A percentile compares a stretch with the other conserved stretches of the same genome.
Conservation (phyloP, 2,329 filamentous ascomycete species). For the Colletotrichum sp. region DNA sequence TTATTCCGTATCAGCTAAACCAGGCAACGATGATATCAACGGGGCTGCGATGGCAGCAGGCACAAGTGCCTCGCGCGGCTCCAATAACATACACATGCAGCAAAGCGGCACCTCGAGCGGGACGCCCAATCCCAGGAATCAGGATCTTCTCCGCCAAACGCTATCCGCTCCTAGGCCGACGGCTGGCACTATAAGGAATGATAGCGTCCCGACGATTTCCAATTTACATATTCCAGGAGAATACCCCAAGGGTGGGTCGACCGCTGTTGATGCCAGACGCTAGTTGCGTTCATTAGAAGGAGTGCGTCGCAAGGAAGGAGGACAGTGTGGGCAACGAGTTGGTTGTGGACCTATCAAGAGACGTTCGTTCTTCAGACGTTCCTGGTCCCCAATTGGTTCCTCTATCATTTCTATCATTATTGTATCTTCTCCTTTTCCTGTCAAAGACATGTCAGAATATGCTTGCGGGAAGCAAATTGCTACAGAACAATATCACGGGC, state of each 20-base stretch:
- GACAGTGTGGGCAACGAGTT: background rate
- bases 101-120: background rate
- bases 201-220: constrained; percentile 61
- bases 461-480: background rate
- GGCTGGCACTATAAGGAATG: constrained; percentile 32
- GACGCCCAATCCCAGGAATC: background rate
- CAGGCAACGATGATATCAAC: background rate
- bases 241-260: constrained; percentile 51
- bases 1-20: background rate
- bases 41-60: background rate
- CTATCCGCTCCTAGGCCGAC: constrained; percentile 26
- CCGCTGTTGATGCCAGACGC: background rate
- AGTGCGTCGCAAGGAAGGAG: background rate
- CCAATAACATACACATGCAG: background rate
- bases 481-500: background rate
- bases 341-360: background rate
- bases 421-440: background rate
- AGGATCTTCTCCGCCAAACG: background rate
- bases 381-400: background rate
- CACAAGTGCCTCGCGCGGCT: background rate
- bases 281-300: background rate
- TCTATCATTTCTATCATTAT: background rate
- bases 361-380: background rate
- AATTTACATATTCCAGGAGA: constrained; percentile 74
- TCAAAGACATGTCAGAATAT: background rate